Evolutionary conservation across 176 grass and related monocot species (phyloP).

Genomic region (Puccinellia tenuiflora): DNA sequence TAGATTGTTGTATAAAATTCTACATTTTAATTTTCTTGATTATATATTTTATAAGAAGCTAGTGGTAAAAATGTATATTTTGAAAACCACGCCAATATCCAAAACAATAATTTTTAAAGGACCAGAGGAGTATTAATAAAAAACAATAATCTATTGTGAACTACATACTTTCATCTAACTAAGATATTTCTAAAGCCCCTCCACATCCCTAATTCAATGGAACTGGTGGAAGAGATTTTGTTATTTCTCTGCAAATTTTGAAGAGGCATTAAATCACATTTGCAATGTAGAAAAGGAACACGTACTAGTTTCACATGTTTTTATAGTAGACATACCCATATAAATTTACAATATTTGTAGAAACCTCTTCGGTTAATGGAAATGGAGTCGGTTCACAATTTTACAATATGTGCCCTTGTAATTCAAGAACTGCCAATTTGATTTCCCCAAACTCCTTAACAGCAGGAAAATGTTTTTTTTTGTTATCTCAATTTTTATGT

Average conservation of each 20-base stretch:
- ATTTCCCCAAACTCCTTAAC: background rate
- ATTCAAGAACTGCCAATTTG: background rate
- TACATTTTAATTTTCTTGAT: too few relatives aligned
- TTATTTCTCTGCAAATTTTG: background rate
- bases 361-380: background rate
- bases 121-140: background rate
- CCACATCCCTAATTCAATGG: background rate
- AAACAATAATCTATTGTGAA: background rate
- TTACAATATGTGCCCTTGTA: background rate
- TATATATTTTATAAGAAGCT: background rate
- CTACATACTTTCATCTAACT: background rate
- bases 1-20: too few relatives aligned
- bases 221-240: background rate
- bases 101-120: background rate
- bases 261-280: background rate
- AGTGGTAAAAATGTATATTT: background rate
- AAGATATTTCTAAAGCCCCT: background rate
- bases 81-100: background rate
- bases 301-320: background rate
- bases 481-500: background rate
- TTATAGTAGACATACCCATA: background rate
- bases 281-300: background rate
- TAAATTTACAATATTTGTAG: background rate
- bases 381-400: background rate
- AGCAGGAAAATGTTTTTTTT: background rate